Evolutionary conservation across 345 rosid species (phyloP).

Genomic region (Euphorbia peplus): DNA sequence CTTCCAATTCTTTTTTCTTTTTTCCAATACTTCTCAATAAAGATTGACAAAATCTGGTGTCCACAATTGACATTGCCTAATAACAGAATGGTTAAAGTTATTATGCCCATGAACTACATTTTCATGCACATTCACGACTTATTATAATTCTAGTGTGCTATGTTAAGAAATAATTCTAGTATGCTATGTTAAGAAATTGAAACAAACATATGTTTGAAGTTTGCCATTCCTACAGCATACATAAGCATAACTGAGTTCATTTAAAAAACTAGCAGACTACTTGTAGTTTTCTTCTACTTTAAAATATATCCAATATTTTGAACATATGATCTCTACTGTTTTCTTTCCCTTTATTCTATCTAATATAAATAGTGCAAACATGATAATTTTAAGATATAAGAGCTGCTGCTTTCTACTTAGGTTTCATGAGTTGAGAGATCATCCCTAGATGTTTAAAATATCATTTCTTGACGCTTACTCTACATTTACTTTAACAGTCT

Average conservation of each 20-base stretch:
- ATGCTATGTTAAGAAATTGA: neutral
- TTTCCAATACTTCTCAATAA: neutral
- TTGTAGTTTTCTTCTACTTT: neutral
- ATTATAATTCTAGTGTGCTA: too few species aligned
- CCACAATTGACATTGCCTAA: neutral
- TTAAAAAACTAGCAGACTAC: neutral
- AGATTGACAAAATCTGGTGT: neutral
- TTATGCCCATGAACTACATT: slow-evolving; percentile 6
- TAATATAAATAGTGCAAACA: neutral
- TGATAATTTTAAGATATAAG: neutral
- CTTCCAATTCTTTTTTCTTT: neutral
- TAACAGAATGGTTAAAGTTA: neutral
- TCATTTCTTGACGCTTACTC: slow-evolving; percentile 8
- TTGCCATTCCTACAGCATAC: neutral
- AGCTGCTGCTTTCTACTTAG: neutral
- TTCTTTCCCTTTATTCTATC: neutral
- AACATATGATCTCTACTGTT: neutral
- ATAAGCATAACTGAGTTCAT: neutral
- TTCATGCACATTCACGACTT: neutral
- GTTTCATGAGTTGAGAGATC: slow-evolving; percentile 1
- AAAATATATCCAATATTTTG: neutral
- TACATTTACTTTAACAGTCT: slow-evolving; percentile 3
- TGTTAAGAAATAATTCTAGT: neutral
- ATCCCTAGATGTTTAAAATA: slow-evolving; percentile 9
- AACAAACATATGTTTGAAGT: neutral